These are phyloP conservation scores for Cryptosporidium meleagridis DNA, from an alignment of 169 alveolate species.

Conservation along the genomic window DNA sequence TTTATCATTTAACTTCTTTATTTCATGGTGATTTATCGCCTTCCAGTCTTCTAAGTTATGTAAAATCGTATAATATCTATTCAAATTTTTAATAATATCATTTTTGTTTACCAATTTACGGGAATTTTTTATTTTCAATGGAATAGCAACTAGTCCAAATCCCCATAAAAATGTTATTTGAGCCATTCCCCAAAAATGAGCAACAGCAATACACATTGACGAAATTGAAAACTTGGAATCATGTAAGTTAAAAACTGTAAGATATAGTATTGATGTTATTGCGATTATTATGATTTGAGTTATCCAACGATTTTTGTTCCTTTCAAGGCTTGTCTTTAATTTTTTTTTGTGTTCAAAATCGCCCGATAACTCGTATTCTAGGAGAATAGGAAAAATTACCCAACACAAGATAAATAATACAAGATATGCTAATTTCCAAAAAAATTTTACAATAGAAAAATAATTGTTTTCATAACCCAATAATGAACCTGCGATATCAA, in stretches of 20 bases:
- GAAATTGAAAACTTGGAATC: conserved; percentile 11
- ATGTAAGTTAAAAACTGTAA: neutral
- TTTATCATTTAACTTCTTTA: neutral
- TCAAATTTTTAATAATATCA: neutral
- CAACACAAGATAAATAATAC: conserved; percentile 30
- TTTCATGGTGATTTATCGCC: conserved; percentile 40
- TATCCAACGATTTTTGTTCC: conserved; percentile 23
- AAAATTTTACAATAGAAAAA: neutral
- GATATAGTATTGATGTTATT: neutral
- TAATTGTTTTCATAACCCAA: neutral
- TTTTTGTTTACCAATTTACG: neutral
- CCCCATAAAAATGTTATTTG: conserved; percentile 51
- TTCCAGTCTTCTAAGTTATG: conserved; percentile 25
- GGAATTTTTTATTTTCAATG: conserved; percentile 13
- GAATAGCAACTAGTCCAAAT: conserved; percentile 24
- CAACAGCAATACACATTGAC: conserved; percentile 18
- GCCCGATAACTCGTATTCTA: conserved; percentile 55
- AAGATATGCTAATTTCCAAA: conserved; percentile 21
- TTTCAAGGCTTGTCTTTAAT: conserved; percentile 29
- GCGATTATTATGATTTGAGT: neutral
- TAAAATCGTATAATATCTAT: conserved; percentile 3
- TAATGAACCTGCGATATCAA: conserved; percentile 15
- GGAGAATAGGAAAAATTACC: conserved; percentile 30
- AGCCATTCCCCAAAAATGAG: conserved; percentile 52
- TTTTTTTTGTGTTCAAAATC: neutral